phyloP scores from a whole-genome alignment of 208 protist species.

The Leishmania braziliensis region DNA sequence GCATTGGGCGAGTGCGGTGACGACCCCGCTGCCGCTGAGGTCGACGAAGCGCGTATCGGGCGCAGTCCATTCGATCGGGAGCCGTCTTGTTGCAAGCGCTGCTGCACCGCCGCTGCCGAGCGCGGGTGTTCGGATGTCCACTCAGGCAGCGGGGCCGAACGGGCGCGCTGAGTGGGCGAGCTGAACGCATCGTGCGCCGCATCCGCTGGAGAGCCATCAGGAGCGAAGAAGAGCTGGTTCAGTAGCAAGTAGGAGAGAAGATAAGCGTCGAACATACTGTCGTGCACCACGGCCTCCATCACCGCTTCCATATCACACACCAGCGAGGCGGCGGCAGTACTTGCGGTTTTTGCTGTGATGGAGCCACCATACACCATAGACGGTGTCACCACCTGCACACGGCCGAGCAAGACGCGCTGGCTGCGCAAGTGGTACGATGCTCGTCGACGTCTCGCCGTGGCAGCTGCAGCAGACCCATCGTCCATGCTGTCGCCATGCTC shows the following conservation, averaged over 20 bases:
- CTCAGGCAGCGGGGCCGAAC: slow-evolving; percentile 5
- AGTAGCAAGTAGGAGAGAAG: slow-evolving; percentile 31
- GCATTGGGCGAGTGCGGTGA: slow-evolving; percentile 1
- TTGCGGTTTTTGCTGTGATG: background rate
- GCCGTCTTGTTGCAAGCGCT: background rate
- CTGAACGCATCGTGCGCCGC: background rate
- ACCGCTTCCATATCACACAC: background rate
- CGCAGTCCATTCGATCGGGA: background rate
- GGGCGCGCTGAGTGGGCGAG: background rate
- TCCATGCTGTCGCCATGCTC: slow-evolving; percentile 1
- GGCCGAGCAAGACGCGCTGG: slow-evolving; percentile 32
- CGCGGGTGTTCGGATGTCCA: background rate
- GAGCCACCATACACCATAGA: slow-evolving; percentile 20
- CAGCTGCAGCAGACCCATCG: background rate
- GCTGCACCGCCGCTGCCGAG: background rate
- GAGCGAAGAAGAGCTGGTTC: slow-evolving; percentile 24
- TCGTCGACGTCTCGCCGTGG: slow-evolving; percentile 1
- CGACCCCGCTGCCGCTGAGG: background rate
- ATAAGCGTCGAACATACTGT: background rate
- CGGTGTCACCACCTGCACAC: slow-evolving; percentile 31
- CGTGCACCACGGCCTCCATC: background rate
- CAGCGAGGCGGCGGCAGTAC: background rate
- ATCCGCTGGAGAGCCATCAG: background rate
- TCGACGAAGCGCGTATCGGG: background rate
- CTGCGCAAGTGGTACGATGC: slow-evolving; percentile 21